These are phyloP conservation scores for Rostrohypoxylon terebratum DNA, from an alignment of 495 filamentous ascomycete genomes.

Conservation along the genomic window DNA sequence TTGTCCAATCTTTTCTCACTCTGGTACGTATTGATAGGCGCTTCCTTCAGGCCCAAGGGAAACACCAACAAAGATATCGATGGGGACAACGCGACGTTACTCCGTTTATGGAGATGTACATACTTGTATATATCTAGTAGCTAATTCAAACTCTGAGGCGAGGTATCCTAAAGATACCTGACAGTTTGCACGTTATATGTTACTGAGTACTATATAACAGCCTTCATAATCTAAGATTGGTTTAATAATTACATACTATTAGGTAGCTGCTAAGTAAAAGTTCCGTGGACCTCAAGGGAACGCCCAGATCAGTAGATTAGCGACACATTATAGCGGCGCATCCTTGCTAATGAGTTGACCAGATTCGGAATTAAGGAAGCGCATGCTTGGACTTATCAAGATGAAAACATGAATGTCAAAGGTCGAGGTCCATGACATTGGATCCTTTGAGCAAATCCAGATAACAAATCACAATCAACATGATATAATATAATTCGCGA, in stretches of 20 bases:
- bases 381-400: too few species aligned
- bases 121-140: slow-evolving; percentile 1
- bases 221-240: background rate
- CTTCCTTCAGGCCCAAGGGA: slow-evolving; percentile 11
- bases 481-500: too few species aligned
- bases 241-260: too few species aligned
- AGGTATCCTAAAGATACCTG: background rate
- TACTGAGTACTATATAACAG: background rate
- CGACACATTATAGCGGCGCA: background rate
- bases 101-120: background rate
- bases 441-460: background rate
- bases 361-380: background rate
- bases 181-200: too few species aligned
- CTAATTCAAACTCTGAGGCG: background rate
- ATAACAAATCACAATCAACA: background rate
- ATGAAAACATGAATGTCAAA: too few species aligned
- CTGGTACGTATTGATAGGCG: slow-evolving; percentile 37
- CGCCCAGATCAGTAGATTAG: background rate
- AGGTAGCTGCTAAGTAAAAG: background rate
- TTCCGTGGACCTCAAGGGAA: background rate
- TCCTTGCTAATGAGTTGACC: background rate
- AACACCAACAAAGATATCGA: slow-evolving; percentile 1
- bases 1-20: background rate
- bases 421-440: background rate
- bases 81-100: slow-evolving; percentile 29